These are phyloP conservation scores for Lepidium aucheri DNA, from an alignment of 345 rosid genomes.

Conservation along the genomic window DNA sequence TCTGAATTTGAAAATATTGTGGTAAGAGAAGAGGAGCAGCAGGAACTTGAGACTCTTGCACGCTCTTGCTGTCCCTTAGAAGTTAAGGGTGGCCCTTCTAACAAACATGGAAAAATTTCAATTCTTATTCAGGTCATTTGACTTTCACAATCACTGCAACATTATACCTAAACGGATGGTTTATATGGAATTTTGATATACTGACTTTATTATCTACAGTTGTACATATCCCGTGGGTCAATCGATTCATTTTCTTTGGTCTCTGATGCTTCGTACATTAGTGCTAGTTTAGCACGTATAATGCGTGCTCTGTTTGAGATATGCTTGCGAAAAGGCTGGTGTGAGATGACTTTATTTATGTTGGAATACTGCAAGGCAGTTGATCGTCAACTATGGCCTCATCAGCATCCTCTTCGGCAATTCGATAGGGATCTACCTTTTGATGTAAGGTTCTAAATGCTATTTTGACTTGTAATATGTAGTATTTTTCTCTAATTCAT, in stretches of 20 bases:
- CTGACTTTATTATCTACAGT: slow-evolving; percentile 43
- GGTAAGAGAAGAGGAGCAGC: slow-evolving; percentile 96
- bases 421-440: slow-evolving; percentile 74
- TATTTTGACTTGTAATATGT: slow-evolving; percentile 9
- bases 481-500: slow-evolving; percentile 8
- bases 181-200: slow-evolving; percentile 21
- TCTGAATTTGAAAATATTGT: slow-evolving; percentile 96
- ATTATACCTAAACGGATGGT: slow-evolving; percentile 5
- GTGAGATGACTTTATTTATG: slow-evolving; percentile 87
- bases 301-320: slow-evolving; percentile 94
- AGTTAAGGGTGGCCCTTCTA: slow-evolving; percentile 84
- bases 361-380: slow-evolving; percentile 97
- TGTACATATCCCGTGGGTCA: slow-evolving; percentile 90
- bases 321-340: slow-evolving; percentile 89
- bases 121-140: slow-evolving; percentile 82
- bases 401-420: slow-evolving; percentile 92
- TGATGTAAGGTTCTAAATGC: slow-evolving; percentile 51
- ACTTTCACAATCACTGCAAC: slow-evolving; percentile 4
- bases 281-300: slow-evolving; percentile 98
- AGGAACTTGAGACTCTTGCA: slow-evolving; percentile 76
- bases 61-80: slow-evolving; percentile 82
- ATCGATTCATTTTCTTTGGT: slow-evolving; percentile 87
- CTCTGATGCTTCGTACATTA: slow-evolving; percentile 93
- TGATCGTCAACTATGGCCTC: slow-evolving; percentile 96
- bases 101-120: slow-evolving; percentile 93